Evolutionary conservation across 306 rosid genomes (phyloP).

Genomic region (Cercis canadensis): DNA sequence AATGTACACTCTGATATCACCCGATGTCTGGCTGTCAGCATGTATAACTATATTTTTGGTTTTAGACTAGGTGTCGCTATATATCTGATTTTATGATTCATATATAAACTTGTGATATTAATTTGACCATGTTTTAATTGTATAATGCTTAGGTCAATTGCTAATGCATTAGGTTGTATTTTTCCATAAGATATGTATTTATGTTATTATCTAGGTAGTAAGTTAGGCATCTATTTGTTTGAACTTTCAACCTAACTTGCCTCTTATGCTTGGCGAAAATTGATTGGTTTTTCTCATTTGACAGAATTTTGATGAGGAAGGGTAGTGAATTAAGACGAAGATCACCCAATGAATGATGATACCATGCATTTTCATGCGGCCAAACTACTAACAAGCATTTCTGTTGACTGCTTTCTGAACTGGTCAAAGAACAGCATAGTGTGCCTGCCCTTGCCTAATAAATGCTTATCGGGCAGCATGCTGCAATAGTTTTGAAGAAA

Average conservation of each 20-base stretch:
- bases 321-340: constrained; percentile 39
- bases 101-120: no score
- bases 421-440: constrained; percentile 60
- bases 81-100: no score
- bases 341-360: constrained; percentile 41
- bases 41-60: neutral
- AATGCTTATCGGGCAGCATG: constrained; percentile 83
- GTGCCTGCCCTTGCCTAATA: constrained; percentile 64
- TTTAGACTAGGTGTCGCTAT: neutral
- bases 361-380: constrained; percentile 25
- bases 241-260: no score
- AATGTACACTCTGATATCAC: no score
- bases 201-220: no score
- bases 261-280: no score
- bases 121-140: no score
- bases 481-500: constrained; percentile 61
- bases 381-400: constrained; percentile 54
- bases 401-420: constrained; percentile 60
- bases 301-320: constrained; percentile 70
- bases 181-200: no score
- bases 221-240: no score
- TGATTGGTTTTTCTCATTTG: no score
- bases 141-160: no score
- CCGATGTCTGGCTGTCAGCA: neutral
- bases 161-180: no score